Base-by-base conservation (phyloP, 2,329 filamentous ascomycete genomes). In the Fusarium sp. region DNA sequence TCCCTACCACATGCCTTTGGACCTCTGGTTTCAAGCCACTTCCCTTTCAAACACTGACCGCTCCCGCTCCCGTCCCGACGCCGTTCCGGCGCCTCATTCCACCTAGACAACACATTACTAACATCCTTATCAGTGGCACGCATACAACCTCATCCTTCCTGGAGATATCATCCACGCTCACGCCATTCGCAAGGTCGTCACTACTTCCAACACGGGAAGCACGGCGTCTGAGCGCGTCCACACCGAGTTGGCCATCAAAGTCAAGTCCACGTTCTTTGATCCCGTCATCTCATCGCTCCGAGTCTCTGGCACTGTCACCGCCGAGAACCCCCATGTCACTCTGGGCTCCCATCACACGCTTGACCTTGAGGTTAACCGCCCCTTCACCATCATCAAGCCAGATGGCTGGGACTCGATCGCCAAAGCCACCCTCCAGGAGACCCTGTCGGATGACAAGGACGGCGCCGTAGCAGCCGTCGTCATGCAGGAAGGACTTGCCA, bases 361-460 rank as follows among this genome's bases (percentile, higher is more conserved):
- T 74, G 96, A 98, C 76, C 88, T 99, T 54, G 96, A 98, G 81
- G 87, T 98, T 67, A 92, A 97, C 78, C 90, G 95, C 48, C 92
- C 95, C 60, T 98, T 98, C 78, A 96, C 94, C 8, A 82, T 99
- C 9, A 93, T 95, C 85, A 98, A 98, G 84, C 89, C 90, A 43
- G 92, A 83, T 64, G 84, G 95, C 48, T 99, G 97, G 97, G 97
- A 99, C 83, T 95, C 93, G 76, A 92, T 99, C 13, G 94, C 95
- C 5, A 86, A 93, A 57, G 92, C 94, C 68, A 92, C 94, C 54
- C 88, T 99, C 13, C 87, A 90, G 66, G 94, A 98, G 81, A 93
- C 95, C 1, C 88, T 96, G 16, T 92, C 94, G 77, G 91, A 94
- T 76, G 92, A 94, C 74, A 92, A 92, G 79, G 92, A 93, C 71